These are phyloP conservation scores for Lasiodiplodia sp. DNA, from an alignment of 2,329 filamentous ascomycete genomes.

Conservation along the genomic window DNA sequence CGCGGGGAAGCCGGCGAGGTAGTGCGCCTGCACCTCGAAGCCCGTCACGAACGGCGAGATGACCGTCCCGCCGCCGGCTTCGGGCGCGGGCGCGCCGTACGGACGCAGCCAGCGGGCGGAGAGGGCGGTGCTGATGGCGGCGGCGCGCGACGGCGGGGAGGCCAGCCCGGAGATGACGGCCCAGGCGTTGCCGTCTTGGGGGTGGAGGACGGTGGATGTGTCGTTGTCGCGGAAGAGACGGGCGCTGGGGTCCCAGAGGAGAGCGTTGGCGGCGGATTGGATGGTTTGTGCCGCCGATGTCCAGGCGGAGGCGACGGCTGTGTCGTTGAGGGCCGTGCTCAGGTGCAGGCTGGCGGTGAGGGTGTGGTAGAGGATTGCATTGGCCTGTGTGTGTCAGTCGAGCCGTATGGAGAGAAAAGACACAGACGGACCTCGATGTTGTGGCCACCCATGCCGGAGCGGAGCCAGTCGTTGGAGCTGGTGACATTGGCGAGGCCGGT, in stretches of 20 bases:
- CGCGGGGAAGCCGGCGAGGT: conserved; percentile 55
- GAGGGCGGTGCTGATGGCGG: conserved; percentile 54
- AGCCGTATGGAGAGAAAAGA: background rate
- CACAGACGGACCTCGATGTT: background rate
- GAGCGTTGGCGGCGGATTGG: conserved; percentile 36
- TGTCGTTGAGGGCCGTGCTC: background rate
- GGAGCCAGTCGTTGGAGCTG: conserved; percentile 53
- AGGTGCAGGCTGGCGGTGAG: conserved; percentile 33
- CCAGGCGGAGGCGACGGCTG: conserved; percentile 36
- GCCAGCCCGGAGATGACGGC: conserved; percentile 37
- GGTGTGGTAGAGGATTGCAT: conserved; percentile 51
- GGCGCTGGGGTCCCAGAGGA: conserved; percentile 38
- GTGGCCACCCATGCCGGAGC: background rate
- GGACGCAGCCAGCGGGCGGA: conserved; percentile 60
- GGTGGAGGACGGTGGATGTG: conserved; percentile 55
- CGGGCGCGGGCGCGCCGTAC: conserved; percentile 63
- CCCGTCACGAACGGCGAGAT: conserved; percentile 65
- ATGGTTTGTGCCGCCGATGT: conserved; percentile 33
- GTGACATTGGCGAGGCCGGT: conserved; percentile 57
- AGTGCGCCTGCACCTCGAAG: conserved; percentile 67
- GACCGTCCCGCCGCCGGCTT: conserved; percentile 61
- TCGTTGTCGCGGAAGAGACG: conserved; percentile 49
- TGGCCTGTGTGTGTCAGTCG: background rate
- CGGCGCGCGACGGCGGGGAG: conserved; percentile 56
- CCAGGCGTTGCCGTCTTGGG: conserved; percentile 55